phyloP scores from a whole-genome alignment of 352 stramenopile genomes.

The Phytophthora cactorum region DNA sequence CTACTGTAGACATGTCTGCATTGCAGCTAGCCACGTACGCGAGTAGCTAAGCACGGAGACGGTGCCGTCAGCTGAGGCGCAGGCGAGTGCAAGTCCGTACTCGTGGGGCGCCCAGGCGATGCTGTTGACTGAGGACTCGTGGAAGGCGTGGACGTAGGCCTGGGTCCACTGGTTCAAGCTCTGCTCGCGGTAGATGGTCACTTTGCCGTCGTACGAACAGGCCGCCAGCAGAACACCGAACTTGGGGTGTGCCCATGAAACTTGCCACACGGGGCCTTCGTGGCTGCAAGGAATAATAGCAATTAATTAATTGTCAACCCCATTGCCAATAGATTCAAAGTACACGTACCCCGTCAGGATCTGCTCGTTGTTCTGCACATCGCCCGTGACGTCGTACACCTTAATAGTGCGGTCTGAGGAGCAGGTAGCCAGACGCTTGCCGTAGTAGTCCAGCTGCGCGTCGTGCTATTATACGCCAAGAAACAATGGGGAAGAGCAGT shows the following conservation, averaged over 20 bases:
- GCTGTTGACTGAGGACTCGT: constrained; percentile 94
- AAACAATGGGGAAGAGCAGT: background rate
- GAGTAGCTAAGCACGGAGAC: constrained; percentile 91
- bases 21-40: constrained; percentile 41
- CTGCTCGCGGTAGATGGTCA: constrained; percentile 97
- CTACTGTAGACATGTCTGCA: too few species aligned
- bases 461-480: constrained; percentile 87
- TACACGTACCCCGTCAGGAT: constrained; percentile 75
- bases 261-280: constrained; percentile 98
- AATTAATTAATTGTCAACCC: background rate
- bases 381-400: constrained; percentile 95
- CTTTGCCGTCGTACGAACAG: constrained; percentile 98
- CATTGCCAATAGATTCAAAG: constrained; percentile 5
- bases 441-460: constrained; percentile 99
- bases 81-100: constrained; percentile 94
- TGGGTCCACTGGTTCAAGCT: constrained; percentile 94
- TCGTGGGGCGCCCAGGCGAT: constrained; percentile 98
- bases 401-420: constrained; percentile 98
- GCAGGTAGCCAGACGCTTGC: constrained; percentile 98
- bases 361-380: constrained; percentile 92
- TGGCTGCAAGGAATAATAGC: constrained; percentile 62
- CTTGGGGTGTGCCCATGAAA: constrained; percentile 99
- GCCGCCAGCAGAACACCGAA: constrained; percentile 96
- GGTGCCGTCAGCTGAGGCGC: constrained; percentile 95
- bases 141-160: constrained; percentile 91